Conservation (phyloP, 2,329 filamentous ascomycete genomes). For the Akanthomyces lecanii region DNA sequence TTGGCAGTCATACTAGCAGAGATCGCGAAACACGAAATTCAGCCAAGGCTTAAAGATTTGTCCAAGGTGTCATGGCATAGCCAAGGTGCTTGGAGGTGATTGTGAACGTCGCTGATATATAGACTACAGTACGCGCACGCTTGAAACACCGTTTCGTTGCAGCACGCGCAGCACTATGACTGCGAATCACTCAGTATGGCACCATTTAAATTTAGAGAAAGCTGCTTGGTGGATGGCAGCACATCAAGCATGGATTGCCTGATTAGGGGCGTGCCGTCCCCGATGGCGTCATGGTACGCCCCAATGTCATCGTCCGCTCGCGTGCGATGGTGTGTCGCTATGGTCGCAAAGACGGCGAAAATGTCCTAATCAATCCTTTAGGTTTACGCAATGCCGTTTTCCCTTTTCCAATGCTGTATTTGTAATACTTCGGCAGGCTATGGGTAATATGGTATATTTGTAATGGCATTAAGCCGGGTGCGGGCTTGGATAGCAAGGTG, state of each 20-base stretch:
- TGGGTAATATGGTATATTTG: no score
- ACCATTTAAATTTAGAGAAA: neutral
- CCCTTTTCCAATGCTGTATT: no score
- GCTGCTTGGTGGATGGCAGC: neutral
- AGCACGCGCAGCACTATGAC: neutral
- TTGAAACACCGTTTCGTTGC: neutral
- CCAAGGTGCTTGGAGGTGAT: neutral
- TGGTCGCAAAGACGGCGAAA: neutral
- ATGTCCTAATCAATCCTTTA: neutral
- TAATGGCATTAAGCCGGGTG: no score
- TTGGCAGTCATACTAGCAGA: neutral
- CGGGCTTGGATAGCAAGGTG: no score
- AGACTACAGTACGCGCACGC: neutral
- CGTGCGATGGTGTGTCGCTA: neutral
- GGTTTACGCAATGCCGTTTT: no score
- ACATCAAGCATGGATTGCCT: neutral
- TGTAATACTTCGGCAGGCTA: no score
- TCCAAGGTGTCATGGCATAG: neutral
- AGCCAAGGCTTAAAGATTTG: neutral
- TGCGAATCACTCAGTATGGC: neutral
- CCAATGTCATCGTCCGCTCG: conserved; percentile 12
- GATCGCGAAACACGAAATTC: neutral
- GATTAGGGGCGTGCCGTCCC: conserved; percentile 2
- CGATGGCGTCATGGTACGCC: conserved; percentile 15
- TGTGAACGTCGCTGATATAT: neutral